These are phyloP conservation scores for Arthroderma sp. DNA, from an alignment of 2,329 filamentous ascomycete species.

Conservation along the genomic window DNA sequence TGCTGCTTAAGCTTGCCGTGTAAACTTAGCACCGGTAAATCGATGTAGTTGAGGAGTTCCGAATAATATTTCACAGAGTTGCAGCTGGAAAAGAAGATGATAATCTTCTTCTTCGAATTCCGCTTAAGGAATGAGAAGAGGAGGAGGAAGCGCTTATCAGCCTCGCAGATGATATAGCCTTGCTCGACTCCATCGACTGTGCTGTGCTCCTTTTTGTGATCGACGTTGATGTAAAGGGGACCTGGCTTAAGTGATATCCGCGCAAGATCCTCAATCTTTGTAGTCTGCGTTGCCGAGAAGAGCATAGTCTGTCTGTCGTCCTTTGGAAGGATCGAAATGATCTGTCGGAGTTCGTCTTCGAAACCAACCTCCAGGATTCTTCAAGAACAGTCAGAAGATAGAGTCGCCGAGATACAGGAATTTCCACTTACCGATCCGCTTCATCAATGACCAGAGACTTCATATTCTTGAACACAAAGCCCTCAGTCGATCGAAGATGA, in stretches of 20 bases:
- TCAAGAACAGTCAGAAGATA: neutral
- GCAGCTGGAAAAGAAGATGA: conserved; percentile 89
- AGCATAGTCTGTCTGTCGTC: conserved; percentile 87
- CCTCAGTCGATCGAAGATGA: conserved; percentile 82
- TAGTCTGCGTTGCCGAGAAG: conserved; percentile 98
- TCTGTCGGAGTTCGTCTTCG: conserved; percentile 95
- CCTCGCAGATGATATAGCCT: conserved; percentile 86
- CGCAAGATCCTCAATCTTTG: conserved; percentile 93
- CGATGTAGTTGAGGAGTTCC: conserved; percentile 94
- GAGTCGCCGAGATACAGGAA: neutral
- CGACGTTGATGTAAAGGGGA: conserved; percentile 93
- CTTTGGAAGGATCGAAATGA: conserved; percentile 83
- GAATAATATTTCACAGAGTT: conserved; percentile 92
- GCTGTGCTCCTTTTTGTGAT: conserved; percentile 74
- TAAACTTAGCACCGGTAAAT: conserved; percentile 72
- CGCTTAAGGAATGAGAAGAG: conserved; percentile 90
- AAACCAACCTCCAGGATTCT: conserved; percentile 87
- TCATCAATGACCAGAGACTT: conserved; percentile 91
- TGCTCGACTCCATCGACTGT: conserved; percentile 92
- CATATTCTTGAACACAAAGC: conserved; percentile 84
- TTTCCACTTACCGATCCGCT: conserved; percentile 52
- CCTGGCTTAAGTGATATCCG: conserved; percentile 83
- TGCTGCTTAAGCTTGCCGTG: conserved; percentile 98
- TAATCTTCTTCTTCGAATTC: conserved; percentile 90
- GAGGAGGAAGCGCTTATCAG: conserved; percentile 83